Percentiles rank a stretch among this genome's conserved stretches.
These are phyloP conservation scores for Fragilariopsis cylindrus DNA, from an alignment of 108 stramenopile species.

Conservation along the genomic window DNA sequence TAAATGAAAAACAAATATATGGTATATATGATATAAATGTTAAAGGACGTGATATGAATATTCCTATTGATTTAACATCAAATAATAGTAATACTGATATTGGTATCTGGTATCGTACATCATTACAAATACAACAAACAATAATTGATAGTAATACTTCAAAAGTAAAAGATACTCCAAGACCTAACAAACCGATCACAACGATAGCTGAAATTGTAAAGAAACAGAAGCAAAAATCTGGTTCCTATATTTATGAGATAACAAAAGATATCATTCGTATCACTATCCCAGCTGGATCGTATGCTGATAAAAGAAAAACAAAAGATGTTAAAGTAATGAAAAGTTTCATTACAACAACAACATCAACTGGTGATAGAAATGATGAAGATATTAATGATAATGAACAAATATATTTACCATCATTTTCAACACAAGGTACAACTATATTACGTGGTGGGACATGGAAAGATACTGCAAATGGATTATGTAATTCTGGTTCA, in stretches of 20 bases:
- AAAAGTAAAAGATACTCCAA: background rate
- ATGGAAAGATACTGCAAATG: constrained; percentile 5
- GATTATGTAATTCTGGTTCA: background rate
- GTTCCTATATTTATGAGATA: background rate
- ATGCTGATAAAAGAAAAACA: constrained; percentile 1
- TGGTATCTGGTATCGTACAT: constrained; percentile 20
- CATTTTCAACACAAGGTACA: constrained; percentile 2
- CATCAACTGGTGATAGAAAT: background rate
- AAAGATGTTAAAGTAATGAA: constrained; percentile 25
- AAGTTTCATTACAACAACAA: constrained; percentile 1
- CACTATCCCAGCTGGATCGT: constrained; percentile 7
- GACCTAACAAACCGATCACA: background rate
- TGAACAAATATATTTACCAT: constrained; percentile 20
- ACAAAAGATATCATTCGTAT: constrained; percentile 8
- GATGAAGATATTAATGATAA: background rate
- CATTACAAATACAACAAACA: constrained; percentile 14
- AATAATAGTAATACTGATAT: background rate
- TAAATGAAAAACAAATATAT: constrained; percentile 16
- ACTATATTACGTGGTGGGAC: constrained; percentile 12
- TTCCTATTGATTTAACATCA: background rate
- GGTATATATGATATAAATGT: background rate
- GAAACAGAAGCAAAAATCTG: background rate
- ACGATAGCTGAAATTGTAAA: background rate
- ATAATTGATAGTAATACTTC: background rate
- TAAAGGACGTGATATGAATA: background rate